Base-by-base conservation (phyloP, 306 rosid species). In the Fragaria vesca region DNA sequence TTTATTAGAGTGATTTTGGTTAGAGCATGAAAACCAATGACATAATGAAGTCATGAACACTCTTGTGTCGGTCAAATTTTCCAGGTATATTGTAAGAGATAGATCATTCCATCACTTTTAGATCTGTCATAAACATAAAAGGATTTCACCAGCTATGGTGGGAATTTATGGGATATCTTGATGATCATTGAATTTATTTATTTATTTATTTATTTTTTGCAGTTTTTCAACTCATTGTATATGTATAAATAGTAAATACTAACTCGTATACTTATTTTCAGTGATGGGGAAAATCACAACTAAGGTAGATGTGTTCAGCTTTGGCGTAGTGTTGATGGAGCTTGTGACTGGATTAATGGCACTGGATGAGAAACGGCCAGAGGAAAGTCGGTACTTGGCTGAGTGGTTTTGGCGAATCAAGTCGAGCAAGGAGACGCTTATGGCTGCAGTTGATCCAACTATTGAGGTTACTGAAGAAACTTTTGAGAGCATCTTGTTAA, bases 241-340 rank as follows among this genome's bases (percentile, higher is more conserved):
- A 40, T 45, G 62, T 68, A 4, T 32, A 32, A 32, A 32, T 32
- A 2, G 61, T 30, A 61, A 46, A 11, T 57, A 26, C 81, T 72
- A 75, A 79, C 13, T 73, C 26, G 1, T 51, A 80, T 10, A 38
- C 0, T 80, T 82, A 69, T 73, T 69, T 90, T 74, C 91, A 93
- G 97, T 93, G 81, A 89, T 88, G 93, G 98, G 98, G 76, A 91
- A 89, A 81, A 89, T 93, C 86, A 93, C 97, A 57, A 93, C 97
- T 18, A 93, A 93, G 81, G 93, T 36, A 42, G 93, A 93, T 80
- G 94, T 91, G 55, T 93, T 91, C 87, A 93, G 97, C 86, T 91
- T 78, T 0, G 98, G 98, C 3, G 93, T 93, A 40, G 94, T 93
- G 47, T 40, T 93, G 65, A 91, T 93, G 90, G 98, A 93, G 65